Conservation (phyloP, 1,284 basidiomycete species). For the Bjerkandera adusta region DNA sequence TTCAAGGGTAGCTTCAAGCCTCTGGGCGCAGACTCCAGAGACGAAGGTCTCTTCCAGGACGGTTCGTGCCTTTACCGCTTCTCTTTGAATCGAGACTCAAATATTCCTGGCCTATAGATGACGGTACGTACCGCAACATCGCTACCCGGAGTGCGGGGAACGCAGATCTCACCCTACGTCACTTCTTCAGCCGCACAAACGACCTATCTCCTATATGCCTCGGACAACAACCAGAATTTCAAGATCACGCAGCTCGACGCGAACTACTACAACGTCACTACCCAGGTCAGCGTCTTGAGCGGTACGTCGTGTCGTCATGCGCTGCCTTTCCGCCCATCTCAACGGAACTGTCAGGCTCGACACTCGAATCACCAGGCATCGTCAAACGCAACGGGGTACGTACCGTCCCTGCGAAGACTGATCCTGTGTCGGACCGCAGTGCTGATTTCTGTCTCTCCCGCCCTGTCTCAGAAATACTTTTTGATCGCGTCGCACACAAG, state of each 20-base stretch:
- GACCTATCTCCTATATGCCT: constrained; percentile 61
- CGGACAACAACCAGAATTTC: constrained; percentile 69
- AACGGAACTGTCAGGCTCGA: constrained; percentile 39
- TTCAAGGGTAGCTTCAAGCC: constrained; percentile 57
- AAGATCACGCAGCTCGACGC: constrained; percentile 57
- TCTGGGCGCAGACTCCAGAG: constrained; percentile 56
- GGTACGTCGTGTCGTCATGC: constrained; percentile 29
- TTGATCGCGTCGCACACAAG: constrained; percentile 61
- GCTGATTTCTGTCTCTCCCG: too few species aligned
- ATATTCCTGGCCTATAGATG: neutral
- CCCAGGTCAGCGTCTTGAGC: constrained; percentile 44
- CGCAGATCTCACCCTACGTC: neutral
- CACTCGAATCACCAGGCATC: constrained; percentile 61
- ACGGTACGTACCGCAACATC: constrained; percentile 2
- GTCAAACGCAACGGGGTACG: constrained; percentile 54
- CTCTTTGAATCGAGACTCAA: neutral
- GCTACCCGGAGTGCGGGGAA: neutral
- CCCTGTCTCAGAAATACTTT: constrained; percentile 45
- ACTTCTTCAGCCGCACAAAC: constrained; percentile 26
- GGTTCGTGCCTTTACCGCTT: constrained; percentile 31
- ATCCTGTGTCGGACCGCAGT: too few species aligned
- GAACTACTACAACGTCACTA: constrained; percentile 56
- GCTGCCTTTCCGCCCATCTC: neutral
- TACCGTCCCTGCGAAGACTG: constrained; percentile 1
- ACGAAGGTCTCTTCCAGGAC: constrained; percentile 59